Evolutionary conservation across 306 rosid genomes (phyloP), one percentile per base, ranked within the genome.

Genomic region (Glycine soja): DNA sequence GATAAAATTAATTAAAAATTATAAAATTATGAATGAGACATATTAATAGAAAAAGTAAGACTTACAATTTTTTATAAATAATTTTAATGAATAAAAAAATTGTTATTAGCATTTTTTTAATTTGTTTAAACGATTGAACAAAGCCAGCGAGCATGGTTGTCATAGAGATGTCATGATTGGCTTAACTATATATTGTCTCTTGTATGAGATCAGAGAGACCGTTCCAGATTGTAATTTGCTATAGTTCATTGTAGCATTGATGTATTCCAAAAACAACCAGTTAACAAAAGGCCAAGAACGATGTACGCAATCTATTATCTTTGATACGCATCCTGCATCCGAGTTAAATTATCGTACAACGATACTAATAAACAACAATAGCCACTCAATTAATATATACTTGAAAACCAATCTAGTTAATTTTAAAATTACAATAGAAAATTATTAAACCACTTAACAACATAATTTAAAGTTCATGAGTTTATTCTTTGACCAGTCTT

Each of bases 301-400:
- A 72, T 90, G 90, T 62, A 90, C 79, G 24, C 18, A 83, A 90
- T 92, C 89, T 67, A 84, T 74, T 48, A 56, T 47, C 76, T 81
- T 13, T 61, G 91, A 88, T 87, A 74, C 90, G 89, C 53, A 87
- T 88, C 88, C 47, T 73, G 89, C 77, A 80, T 70, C 87, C 76
- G 74, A 84, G 79, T 77, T 38, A 38, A 38, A 0, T 76, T 59
- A 80, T 77, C 73, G 52, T 51, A 66, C 85, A 70, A 74, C 51
- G 66, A 50, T 36, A 40, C 40, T 54, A 14, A 74, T 72, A 72
- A 80, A 83, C 18, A 68, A 66, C 47, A 4, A 53, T 2, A 36
- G 32, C 75, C 16, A 46, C 67, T 68, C 76, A 48, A 57, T 84
- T 78, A 59, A 57, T 74, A 51, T 64, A 64, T 38, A 11, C 62